A percentile compares a stretch with the other conserved stretches of the same genome.
Evolutionary conservation across 2,329 filamentous ascomycete species (phyloP).

Genomic region (Cordyceps cateniannulata): DNA sequence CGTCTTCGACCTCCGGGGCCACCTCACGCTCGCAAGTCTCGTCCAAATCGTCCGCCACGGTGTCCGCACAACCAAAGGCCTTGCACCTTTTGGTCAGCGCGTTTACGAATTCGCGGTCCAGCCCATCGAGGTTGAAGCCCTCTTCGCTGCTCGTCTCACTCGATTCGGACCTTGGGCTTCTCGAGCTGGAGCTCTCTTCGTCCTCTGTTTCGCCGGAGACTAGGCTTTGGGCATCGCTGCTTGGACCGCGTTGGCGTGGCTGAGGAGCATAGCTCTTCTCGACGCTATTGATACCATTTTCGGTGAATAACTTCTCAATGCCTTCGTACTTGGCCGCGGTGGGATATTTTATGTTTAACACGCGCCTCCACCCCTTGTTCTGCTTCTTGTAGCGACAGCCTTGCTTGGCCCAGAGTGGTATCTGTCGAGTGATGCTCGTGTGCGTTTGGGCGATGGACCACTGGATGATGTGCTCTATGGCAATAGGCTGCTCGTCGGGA

Average conservation of each 20-base stretch:
- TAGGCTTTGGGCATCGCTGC: neutral
- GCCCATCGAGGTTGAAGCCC: no score
- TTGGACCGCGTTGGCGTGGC: neutral
- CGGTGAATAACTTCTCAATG: neutral
- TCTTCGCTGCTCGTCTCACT: no score
- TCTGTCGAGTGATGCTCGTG: conserved; percentile 37
- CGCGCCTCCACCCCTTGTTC: conserved; percentile 25
- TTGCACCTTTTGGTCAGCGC: neutral
- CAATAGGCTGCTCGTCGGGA: conserved; percentile 25
- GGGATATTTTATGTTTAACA: neutral
- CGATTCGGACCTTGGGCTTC: no score
- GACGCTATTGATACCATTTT: neutral
- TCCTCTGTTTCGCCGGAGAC: neutral
- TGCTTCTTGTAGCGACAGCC: conserved; percentile 45
- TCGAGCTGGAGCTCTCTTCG: neutral
- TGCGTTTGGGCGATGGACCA: conserved; percentile 56
- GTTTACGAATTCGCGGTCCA: neutral
- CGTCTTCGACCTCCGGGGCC: conserved; percentile 55
- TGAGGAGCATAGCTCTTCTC: neutral
- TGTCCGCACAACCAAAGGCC: neutral
- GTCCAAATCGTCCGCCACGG: conserved; percentile 30
- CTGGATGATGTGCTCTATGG: conserved; percentile 44
- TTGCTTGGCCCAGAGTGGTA: conserved; percentile 56
- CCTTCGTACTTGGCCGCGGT: neutral
- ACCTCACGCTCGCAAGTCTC: conserved; percentile 68